Conservation (phyloP, 106 monocot species). For the Posidonia australis region DNA sequence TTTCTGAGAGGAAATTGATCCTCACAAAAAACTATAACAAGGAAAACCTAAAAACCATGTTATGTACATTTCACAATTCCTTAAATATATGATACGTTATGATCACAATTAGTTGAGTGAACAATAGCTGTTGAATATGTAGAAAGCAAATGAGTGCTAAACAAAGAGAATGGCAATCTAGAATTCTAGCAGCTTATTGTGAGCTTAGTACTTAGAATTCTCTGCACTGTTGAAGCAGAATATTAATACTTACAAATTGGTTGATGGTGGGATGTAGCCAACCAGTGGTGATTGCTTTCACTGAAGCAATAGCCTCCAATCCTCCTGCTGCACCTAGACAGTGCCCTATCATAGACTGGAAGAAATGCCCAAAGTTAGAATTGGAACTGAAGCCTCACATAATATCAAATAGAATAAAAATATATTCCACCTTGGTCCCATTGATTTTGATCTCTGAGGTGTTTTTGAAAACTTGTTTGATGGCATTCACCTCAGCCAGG, state of each 20-base stretch:
- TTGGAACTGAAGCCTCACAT: background rate
- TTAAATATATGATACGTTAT: no score
- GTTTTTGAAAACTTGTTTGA: constrained; percentile 86
- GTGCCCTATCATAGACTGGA: constrained; percentile 96
- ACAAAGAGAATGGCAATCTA: no score
- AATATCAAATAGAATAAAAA: background rate
- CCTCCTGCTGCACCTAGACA: constrained; percentile 95
- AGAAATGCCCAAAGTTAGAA: background rate
- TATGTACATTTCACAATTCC: no score
- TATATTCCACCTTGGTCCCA: constrained; percentile 64
- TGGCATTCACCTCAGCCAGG: constrained; percentile 92
- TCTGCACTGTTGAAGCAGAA: no score
- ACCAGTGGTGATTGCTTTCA: constrained; percentile 89
- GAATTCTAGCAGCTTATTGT: no score
- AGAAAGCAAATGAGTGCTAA: no score
- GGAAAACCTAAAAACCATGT: no score
- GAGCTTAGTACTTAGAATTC: no score
- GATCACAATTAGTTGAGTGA: no score
- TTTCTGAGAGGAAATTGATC: no score
- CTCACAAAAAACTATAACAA: no score
- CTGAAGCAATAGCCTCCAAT: constrained; percentile 92
- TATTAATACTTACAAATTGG: constrained; percentile 69
- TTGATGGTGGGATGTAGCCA: constrained; percentile 91
- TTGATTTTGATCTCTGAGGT: constrained; percentile 82
- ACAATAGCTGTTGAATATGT: no score